These are phyloP conservation scores for Castanospermum australe DNA, from an alignment of 306 rosid species.

Conservation along the genomic window DNA sequence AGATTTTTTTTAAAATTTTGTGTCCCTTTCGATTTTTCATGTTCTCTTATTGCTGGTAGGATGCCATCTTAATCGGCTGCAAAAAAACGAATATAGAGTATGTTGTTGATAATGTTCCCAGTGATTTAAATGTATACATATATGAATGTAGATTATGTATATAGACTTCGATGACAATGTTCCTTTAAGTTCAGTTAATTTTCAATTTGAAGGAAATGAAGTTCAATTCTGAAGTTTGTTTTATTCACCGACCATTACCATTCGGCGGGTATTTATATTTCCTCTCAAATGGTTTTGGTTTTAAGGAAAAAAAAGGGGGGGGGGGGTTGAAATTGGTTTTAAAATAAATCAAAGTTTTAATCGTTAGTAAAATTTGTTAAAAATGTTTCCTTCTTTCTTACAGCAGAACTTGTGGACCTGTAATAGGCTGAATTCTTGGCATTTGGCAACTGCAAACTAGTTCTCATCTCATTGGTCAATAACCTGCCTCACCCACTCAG, in stretches of 20 bases:
- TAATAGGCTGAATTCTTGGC: no score
- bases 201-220: not conserved
- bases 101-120: constrained; percentile 8
- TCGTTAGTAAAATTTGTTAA: no score
- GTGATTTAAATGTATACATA: constrained; percentile 20
- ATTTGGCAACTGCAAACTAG: no score
- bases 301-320: not conserved
- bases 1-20: not conserved
- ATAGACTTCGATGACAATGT: constrained; percentile 3
- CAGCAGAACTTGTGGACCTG: no score
- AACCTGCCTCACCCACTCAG: not conserved
- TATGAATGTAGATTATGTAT: constrained; percentile 15
- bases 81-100: not conserved
- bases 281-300: no score
- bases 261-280: not conserved
- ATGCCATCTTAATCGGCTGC: constrained; percentile 12
- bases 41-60: constrained; percentile 31
- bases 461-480: not conserved
- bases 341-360: no score
- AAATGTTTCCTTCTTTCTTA: no score
- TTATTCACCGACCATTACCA: not conserved
- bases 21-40: not conserved
- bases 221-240: not conserved
- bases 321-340: not conserved
- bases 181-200: not conserved